Evolutionary conservation across 2,329 filamentous ascomycete species (phyloP).

Genomic region (Bipolaris bicolor): DNA sequence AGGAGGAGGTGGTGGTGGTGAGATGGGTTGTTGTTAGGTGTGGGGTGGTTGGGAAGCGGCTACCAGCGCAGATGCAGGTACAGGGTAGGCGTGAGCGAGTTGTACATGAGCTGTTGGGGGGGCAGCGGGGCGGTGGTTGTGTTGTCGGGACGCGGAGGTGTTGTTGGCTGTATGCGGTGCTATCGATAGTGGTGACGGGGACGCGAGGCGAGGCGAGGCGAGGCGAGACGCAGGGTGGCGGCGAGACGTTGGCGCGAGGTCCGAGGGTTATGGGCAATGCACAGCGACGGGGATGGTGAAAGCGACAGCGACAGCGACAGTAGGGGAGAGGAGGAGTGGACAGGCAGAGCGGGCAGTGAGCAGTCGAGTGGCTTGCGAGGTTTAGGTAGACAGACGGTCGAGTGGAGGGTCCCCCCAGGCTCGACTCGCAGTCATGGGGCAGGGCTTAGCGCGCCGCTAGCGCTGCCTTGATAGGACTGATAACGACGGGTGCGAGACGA

Average conservation of each 20-base stretch:
- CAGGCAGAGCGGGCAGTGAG: background rate
- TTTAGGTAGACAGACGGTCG: background rate
- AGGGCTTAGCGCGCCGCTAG: constrained; percentile 11
- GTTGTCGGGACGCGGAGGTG: background rate
- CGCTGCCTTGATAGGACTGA: constrained; percentile 6
- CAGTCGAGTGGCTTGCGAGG: background rate
- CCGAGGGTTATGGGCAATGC: background rate
- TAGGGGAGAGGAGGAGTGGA: background rate
- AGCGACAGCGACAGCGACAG: constrained; percentile 11
- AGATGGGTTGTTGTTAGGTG: no score
- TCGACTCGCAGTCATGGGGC: constrained; percentile 14
- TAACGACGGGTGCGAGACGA: constrained; percentile 9
- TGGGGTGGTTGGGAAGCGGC: constrained; percentile 21
- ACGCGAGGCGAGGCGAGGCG: constrained; percentile 5
- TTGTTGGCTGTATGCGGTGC: constrained; percentile 1
- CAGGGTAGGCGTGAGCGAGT: constrained; percentile 45
- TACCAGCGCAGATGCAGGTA: constrained; percentile 50
- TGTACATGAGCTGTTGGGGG: constrained; percentile 45
- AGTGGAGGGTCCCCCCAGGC: constrained; percentile 12
- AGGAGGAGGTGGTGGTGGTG: background rate
- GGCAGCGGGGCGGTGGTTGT: constrained; percentile 9
- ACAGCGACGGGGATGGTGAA: background rate
- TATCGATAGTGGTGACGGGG: constrained; percentile 15
- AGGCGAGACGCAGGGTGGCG: constrained; percentile 2
- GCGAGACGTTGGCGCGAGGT: background rate